Conservation (phyloP, 441 rosid species). For the Biscutella auriculata region DNA sequence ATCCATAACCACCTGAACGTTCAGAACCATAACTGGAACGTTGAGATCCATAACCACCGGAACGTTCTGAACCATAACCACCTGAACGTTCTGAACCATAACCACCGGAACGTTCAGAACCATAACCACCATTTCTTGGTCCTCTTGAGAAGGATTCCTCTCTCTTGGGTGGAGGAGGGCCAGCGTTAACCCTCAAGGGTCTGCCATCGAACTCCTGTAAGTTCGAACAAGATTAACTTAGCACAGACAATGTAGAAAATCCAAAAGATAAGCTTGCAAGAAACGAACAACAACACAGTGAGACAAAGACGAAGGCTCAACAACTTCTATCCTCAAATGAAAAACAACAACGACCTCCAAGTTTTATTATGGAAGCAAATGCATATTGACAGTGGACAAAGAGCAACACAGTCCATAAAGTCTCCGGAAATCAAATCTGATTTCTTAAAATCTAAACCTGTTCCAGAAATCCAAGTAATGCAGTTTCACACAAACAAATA, state of each 20-base stretch:
- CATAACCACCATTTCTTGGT: slow-evolving; percentile 29
- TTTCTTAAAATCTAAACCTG: background rate
- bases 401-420: background rate
- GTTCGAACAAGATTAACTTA: background rate
- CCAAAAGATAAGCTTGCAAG: background rate
- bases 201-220: slow-evolving; percentile 65
- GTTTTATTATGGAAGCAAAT: background rate
- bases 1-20: no score
- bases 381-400: background rate
- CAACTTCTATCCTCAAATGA: background rate
- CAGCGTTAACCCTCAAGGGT: slow-evolving; percentile 56
- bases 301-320: background rate
- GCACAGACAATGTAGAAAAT: background rate
- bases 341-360: background rate
- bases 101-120: slow-evolving; percentile 10
- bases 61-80: slow-evolving; percentile 16
- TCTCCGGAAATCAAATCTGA: background rate
- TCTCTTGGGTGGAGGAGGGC: slow-evolving; percentile 56
- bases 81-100: no score
- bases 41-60: background rate
- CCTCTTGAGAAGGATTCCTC: slow-evolving; percentile 43
- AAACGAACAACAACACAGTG: background rate
- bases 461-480: background rate
- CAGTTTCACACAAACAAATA: background rate
- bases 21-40: slow-evolving; percentile 17